Evolutionary conservation across 768 basidiomycete genomes (phyloP).

Genomic region (Kwoniella dejecticola): DNA sequence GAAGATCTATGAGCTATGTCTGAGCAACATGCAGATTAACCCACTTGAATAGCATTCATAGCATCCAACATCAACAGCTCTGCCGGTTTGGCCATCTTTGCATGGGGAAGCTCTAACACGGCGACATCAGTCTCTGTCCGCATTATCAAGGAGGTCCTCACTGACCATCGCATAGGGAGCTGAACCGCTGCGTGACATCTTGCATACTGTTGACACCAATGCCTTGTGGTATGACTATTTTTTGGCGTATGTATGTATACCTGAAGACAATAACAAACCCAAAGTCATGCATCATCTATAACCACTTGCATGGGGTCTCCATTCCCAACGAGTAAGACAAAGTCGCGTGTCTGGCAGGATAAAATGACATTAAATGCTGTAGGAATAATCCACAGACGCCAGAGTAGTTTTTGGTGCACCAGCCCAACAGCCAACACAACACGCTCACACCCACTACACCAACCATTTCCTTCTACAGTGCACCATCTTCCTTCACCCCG

Average conservation of each 20-base stretch:
- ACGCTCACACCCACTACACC: not conserved
- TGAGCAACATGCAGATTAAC: constrained; percentile 21
- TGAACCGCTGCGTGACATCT: not conserved
- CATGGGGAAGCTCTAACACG: constrained; percentile 65
- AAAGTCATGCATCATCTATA: too few species aligned
- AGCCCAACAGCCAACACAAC: too few species aligned
- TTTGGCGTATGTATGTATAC: too few species aligned
- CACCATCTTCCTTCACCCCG: too few species aligned
- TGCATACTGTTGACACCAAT: too few species aligned
- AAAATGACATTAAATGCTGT: not conserved
- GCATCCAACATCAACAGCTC: constrained; percentile 78
- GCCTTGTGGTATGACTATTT: too few species aligned
- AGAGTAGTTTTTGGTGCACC: not conserved
- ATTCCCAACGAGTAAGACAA: not conserved
- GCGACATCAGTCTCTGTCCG: too few species aligned
- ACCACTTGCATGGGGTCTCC: too few species aligned
- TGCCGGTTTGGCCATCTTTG: constrained; percentile 67
- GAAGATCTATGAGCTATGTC: not conserved
- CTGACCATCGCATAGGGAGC: not conserved
- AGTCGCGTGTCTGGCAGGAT: not conserved
- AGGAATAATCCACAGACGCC: not conserved
- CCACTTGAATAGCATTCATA: constrained; percentile 90
- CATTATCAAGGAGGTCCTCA: too few species aligned
- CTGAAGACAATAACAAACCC: too few species aligned
- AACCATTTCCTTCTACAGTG: too few species aligned